These are phyloP conservation scores for Pistacia vera DNA, from an alignment of 345 rosid genomes.

Conservation along the genomic window DNA sequence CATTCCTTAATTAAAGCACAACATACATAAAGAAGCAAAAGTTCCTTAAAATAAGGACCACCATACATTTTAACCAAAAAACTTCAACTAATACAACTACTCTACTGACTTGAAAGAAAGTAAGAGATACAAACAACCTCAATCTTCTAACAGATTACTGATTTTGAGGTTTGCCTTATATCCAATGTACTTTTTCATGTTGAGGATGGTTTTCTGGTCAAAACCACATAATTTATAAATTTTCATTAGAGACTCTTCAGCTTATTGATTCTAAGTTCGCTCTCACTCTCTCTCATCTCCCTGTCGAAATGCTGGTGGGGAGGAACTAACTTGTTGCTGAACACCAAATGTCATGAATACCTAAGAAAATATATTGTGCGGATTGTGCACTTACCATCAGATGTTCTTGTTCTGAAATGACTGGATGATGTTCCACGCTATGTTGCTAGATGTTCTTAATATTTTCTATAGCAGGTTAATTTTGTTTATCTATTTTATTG, in stretches of 20 bases:
- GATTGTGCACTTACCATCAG: not conserved
- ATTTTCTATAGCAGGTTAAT: not conserved
- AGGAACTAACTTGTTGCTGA: not conserved
- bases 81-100: too few species aligned
- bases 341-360: not conserved
- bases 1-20: too few species aligned
- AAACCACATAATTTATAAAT: not conserved
- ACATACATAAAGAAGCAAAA: too few species aligned
- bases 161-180: slow-evolving; percentile 8
- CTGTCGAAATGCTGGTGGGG: not conserved
- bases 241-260: slow-evolving; percentile 1
- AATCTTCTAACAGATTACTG: too few species aligned
- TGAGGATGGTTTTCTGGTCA: not conserved
- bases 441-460: not conserved
- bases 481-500: not conserved
- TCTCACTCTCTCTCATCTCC: not conserved
- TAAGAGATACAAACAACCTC: too few species aligned
- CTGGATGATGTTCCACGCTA: not conserved
- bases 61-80: too few species aligned
- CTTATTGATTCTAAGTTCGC: not conserved
- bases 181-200: not conserved
- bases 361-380: not conserved
- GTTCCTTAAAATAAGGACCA: too few species aligned
- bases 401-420: not conserved
- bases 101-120: too few species aligned